These are phyloP conservation scores for Cryptosporidium meleagridis DNA, from an alignment of 169 alveolate genomes.

Conservation along the genomic window DNA sequence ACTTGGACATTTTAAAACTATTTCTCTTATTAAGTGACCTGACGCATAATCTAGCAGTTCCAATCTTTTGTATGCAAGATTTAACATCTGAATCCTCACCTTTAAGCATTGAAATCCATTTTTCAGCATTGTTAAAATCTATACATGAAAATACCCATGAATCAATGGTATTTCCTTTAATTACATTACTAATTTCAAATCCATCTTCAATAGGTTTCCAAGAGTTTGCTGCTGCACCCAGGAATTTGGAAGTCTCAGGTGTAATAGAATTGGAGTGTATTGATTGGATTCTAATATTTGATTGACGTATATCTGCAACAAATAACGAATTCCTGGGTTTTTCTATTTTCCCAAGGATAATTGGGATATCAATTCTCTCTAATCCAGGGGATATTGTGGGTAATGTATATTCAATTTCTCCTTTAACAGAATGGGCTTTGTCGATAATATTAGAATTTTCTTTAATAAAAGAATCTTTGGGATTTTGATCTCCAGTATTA, in stretches of 20 bases:
- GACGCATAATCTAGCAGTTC: slow-evolving; percentile 40
- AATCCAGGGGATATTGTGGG: slow-evolving; percentile 44
- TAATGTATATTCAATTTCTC: not conserved
- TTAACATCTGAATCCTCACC: slow-evolving; percentile 46
- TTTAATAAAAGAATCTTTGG: not conserved
- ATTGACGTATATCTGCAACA: slow-evolving; percentile 62
- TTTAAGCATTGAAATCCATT: slow-evolving; percentile 71
- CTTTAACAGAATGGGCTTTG: not conserved
- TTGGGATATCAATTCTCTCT: slow-evolving; percentile 42
- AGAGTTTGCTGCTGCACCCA: slow-evolving; percentile 31
- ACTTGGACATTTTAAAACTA: slow-evolving; percentile 1
- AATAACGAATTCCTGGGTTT: slow-evolving; percentile 52
- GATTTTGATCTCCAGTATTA: not conserved
- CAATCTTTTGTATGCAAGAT: slow-evolving; percentile 45
- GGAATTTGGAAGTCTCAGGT: slow-evolving; percentile 33
- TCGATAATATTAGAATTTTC: slow-evolving; percentile 16
- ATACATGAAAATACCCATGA: slow-evolving; percentile 69
- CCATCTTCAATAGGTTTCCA: slow-evolving; percentile 55
- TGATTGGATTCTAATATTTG: slow-evolving; percentile 53
- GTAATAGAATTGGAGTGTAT: slow-evolving; percentile 59
- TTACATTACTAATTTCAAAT: slow-evolving; percentile 62
- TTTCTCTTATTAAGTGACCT: not conserved
- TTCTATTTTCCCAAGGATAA: slow-evolving; percentile 51
- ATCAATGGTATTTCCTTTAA: slow-evolving; percentile 29
- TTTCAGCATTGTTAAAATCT: slow-evolving; percentile 38